These are phyloP conservation scores for Silene latifolia DNA, from an alignment of 148 eudicot genomes.

Conservation along the genomic window DNA sequence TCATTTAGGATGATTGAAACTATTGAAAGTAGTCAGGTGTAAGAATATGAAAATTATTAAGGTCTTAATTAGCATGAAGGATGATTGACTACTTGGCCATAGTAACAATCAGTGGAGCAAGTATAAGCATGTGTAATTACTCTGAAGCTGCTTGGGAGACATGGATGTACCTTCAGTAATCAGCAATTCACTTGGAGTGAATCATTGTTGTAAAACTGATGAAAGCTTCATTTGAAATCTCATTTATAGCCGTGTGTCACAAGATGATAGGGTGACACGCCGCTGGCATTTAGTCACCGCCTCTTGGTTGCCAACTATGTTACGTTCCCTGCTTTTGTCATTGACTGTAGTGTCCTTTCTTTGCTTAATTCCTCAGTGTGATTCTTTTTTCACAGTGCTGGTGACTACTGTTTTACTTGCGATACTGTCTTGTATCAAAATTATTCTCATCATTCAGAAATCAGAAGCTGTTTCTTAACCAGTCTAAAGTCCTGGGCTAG, in stretches of 20 bases:
- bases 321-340: not conserved
- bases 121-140: not conserved
- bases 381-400: too few species aligned
- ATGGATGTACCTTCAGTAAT: too few species aligned
- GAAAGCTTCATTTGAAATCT: conserved; percentile 2
- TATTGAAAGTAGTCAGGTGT: not conserved
- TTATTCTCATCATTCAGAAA: too few species aligned
- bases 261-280: too few species aligned
- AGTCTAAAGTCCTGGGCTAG: too few species aligned
- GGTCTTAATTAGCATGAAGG: not conserved
- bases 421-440: too few species aligned
- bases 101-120: not conserved
- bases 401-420: too few species aligned
- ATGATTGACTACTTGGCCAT: not conserved
- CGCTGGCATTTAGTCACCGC: not conserved
- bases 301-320: not conserved
- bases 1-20: not conserved
- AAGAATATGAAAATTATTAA: not conserved
- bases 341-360: too few species aligned
- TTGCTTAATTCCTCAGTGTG: too few species aligned
- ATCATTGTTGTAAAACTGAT: not conserved
- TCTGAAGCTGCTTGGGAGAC: not conserved
- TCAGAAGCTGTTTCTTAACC: too few species aligned
- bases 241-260: not conserved
- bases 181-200: not conserved